phyloP scores from a whole-genome alignment of 2,329 filamentous ascomycete genomes.

The Gnomoniopsis smithogilvyi region DNA sequence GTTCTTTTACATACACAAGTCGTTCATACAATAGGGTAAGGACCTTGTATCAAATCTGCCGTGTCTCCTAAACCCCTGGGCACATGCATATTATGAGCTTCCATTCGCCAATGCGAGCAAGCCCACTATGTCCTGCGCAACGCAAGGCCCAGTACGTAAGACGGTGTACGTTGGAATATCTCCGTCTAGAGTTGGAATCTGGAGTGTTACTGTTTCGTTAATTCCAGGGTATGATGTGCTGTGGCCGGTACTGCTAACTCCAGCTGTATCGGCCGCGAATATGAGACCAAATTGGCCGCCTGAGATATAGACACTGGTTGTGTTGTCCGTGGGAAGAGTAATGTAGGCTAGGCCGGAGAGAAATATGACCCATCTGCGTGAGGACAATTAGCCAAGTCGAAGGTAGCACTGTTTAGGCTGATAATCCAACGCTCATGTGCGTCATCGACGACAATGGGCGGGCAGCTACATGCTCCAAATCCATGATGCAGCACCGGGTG shows the following conservation, averaged over 20 bases:
- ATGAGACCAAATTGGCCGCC: constrained; percentile 40
- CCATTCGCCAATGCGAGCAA: neutral
- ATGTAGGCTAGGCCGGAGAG: constrained; percentile 37
- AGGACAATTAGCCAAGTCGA: no score
- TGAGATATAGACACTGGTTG: constrained; percentile 31
- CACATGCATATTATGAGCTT: neutral
- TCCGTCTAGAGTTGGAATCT: constrained; percentile 29
- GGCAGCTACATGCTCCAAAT: no score
- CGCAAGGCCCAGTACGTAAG: constrained; percentile 9
- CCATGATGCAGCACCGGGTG: no score
- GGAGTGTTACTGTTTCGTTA: constrained; percentile 32
- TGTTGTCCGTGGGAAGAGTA: constrained; percentile 34
- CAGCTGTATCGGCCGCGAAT: constrained; percentile 38
- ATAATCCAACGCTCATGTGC: no score
- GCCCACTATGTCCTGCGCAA: neutral
- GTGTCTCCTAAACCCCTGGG: no score
- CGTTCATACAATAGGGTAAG: no score
- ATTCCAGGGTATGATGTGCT: constrained; percentile 36
- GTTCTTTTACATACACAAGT: no score
- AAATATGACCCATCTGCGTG: constrained; percentile 33
- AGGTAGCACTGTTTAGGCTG: no score
- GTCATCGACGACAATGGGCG: no score
- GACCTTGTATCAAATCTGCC: no score
- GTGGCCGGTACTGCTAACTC: constrained; percentile 38
- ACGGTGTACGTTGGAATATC: neutral